phyloP scores from a whole-genome alignment of 768 basidiomycete genomes.

The Rhizopogon vinicolor region DNA sequence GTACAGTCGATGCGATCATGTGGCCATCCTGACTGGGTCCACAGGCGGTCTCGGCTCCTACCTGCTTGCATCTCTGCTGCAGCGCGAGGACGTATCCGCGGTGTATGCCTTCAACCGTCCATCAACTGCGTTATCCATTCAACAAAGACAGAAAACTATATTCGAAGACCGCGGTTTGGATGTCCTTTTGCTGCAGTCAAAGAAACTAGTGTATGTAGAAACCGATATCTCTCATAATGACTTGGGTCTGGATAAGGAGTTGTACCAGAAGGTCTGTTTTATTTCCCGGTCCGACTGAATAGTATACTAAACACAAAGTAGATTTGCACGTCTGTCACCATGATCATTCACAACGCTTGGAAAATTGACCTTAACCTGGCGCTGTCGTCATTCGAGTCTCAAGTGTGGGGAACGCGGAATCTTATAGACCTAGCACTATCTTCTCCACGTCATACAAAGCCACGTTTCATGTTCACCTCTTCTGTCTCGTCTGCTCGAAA shows the following conservation, averaged over 20 bases:
- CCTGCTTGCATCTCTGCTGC: conserved; percentile 21
- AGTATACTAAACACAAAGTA: conserved; percentile 24
- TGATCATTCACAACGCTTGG: no score
- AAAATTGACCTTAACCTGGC: neutral
- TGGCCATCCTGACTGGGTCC: conserved; percentile 34
- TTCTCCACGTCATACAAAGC: no score
- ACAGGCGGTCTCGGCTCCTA: conserved; percentile 35
- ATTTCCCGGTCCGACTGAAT: conserved; percentile 13
- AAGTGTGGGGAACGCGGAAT: no score
- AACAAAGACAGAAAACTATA: conserved; percentile 17
- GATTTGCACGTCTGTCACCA: conserved; percentile 25
- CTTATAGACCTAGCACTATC: no score
- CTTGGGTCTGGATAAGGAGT: conserved; percentile 20
- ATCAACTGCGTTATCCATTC: conserved; percentile 1
- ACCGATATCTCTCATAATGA: conserved; percentile 22
- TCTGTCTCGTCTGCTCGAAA: conserved; percentile 10
- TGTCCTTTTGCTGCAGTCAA: conserved; percentile 18
- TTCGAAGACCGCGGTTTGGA: conserved; percentile 30
- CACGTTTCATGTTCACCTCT: no score
- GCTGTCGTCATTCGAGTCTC: no score
- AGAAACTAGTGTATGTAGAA: conserved; percentile 30
- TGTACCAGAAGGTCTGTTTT: conserved; percentile 21
- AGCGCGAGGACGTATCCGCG: conserved; percentile 11
- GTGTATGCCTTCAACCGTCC: conserved; percentile 27
- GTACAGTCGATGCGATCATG: neutral